Base-by-base conservation (phyloP, 169 alveolate genomes). In the Plasmodium adleri region DNA sequence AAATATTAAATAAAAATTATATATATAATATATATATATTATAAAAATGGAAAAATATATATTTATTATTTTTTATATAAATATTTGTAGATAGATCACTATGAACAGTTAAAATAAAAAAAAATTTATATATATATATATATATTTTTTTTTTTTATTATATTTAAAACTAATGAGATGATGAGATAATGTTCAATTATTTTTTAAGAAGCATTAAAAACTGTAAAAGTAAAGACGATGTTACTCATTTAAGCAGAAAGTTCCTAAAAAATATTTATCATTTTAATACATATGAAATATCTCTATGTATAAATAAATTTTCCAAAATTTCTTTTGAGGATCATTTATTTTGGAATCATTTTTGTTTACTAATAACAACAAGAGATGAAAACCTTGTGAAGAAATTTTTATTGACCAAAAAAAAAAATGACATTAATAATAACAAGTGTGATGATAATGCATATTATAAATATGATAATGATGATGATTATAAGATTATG, bases 241-340 rank as follows among this genome's bases (percentile, higher is more conserved):
- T 85, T 24, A 66, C 15, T 49, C 92, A 85, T 26, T 52, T 85
- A 39, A 71, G 92, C 17, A 58, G 49, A 9, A 39, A 85, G 15
- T 71, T 85, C 60, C 15, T 85, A 28, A 72, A 85, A 20, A 60
- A 72, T 15, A 85, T 85, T 50, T 50, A 43, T 43, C 59, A 17
- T 32, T 58, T 85, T 8, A 74, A 85, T 39, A 47, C 92, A 15
- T 28, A 85, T 13, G 92, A 85, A 85, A 71, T 85, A 71, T 39
- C 92, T 1, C 56, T 85, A 15, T 71, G 92, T 50, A 12, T 85
- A 50, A 85, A 85, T 28, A 85, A 85, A 17, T 63, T 85, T 24
- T 68, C 92, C 0, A 85, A 85, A 64, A 26, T 52, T n/a, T 6
- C 43, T 3, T 71, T 58, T 71, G 49, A 71, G 13, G 92, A 85